A percentile compares a stretch with the other conserved stretches of the same genome.
Evolutionary conservation across 176 grass and related monocot genomes (phyloP).

Genomic region (Rhynchospora pubera): DNA sequence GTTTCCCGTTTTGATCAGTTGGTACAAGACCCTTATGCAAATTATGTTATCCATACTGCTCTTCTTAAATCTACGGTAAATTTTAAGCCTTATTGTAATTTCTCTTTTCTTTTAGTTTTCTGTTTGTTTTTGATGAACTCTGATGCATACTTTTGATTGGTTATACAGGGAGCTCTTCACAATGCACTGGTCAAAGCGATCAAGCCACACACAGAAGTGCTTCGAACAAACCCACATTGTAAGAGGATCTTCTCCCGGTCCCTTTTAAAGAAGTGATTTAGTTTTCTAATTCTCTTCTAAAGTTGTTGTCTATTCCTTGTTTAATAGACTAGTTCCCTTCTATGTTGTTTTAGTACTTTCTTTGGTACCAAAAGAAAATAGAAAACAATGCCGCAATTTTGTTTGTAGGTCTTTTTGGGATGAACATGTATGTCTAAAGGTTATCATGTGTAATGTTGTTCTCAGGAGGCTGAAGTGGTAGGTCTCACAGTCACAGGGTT

Average conservation of each 20-base stretch:
- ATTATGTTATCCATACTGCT: constrained; percentile 78
- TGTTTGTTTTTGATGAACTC: neutral
- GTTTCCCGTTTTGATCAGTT: constrained; percentile 62
- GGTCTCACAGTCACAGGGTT: neutral
- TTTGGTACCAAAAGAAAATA: neutral
- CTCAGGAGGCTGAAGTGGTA: neutral
- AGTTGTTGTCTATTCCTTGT: constrained; percentile 8
- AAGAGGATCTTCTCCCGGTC: constrained; percentile 66
- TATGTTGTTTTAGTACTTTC: constrained; percentile 8
- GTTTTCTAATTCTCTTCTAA: constrained; percentile 10
- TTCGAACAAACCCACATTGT: constrained; percentile 70
- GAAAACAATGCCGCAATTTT: neutral
- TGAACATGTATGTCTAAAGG: neutral
- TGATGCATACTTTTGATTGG: neutral
- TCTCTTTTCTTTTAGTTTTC: neutral
- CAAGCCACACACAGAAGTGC: constrained; percentile 47
- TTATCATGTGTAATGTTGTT: neutral
- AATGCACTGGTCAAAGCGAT: constrained; percentile 47
- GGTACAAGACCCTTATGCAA: constrained; percentile 75
- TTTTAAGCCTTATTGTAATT: neutral
- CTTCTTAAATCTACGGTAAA: constrained; percentile 56
- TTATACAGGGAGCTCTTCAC: constrained; percentile 40
- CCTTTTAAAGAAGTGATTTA: constrained; percentile 48
- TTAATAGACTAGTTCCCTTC: constrained; percentile 12
- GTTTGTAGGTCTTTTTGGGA: constrained; percentile 1